Evolutionary conservation across 805 yeast genomes (phyloP).

Genomic region (Tetrapisispora fleetii): DNA sequence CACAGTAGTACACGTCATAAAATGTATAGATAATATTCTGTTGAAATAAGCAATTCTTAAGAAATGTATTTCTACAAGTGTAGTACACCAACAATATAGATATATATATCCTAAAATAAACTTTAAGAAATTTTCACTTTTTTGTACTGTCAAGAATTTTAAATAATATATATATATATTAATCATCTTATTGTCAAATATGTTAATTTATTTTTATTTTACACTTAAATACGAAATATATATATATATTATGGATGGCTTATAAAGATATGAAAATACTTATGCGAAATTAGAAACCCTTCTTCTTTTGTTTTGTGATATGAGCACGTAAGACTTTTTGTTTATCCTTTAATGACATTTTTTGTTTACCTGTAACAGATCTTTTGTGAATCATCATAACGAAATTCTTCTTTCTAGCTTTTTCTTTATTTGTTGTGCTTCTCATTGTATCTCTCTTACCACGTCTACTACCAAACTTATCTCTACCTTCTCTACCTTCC

Average conservation of each 20-base stretch:
- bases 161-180: too few relatives aligned
- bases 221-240: neutral
- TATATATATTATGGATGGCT: too few relatives aligned
- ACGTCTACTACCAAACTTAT: conserved; percentile 77
- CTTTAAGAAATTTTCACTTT: neutral
- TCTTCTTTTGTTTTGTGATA: conserved; percentile 82
- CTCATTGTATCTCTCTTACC: conserved; percentile 69
- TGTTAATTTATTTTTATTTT: neutral
- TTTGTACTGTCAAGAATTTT: neutral
- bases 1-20: neutral
- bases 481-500: conserved; percentile 92
- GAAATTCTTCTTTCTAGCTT: conserved; percentile 96
- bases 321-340: conserved; percentile 83
- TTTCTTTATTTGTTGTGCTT: conserved; percentile 91
- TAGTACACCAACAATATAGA: neutral
- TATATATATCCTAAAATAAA: too few relatives aligned
- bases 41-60: neutral
- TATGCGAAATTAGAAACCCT: conserved; percentile 40
- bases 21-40: neutral
- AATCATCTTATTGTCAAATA: too few relatives aligned
- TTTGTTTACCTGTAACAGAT: conserved; percentile 88
- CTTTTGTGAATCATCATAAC: conserved; percentile 97
- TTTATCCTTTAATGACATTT: conserved; percentile 80
- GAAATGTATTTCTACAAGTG: neutral
- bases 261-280: neutral